Evolutionary conservation across 163 green algal species (phyloP).

Genomic region (Coccomyxa subellipsoidea): DNA sequence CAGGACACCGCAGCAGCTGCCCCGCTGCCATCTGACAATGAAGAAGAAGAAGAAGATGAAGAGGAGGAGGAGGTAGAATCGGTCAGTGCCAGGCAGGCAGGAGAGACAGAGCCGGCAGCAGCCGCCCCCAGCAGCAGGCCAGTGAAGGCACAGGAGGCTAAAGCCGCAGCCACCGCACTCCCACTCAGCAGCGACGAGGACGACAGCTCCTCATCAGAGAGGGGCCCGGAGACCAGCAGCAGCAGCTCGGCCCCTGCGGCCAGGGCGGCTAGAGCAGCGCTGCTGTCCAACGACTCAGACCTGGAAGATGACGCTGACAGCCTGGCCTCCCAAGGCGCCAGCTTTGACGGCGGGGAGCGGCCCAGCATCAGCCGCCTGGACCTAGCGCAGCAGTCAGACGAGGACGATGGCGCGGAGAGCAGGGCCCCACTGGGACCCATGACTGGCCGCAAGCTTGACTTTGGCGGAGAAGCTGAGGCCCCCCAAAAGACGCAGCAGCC

Average conservation of each 20-base stretch:
- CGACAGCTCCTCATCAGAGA: background rate
- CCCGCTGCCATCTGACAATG: too few species aligned
- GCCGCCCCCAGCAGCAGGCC: background rate
- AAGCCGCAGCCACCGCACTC: background rate
- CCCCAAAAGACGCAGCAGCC: too few species aligned
- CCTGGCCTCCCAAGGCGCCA: background rate
- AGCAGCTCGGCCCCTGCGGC: background rate
- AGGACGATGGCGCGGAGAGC: background rate
- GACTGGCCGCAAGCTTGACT: background rate
- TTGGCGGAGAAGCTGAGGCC: too few species aligned
- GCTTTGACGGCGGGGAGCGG: background rate
- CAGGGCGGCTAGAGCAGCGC: background rate
- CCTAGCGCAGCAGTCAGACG: background rate
- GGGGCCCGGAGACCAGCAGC: background rate
- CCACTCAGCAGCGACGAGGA: background rate
- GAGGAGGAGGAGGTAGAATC: background rate
- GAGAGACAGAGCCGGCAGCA: background rate
- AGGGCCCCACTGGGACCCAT: background rate
- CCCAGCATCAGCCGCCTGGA: background rate
- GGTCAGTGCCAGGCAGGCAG: too few species aligned
- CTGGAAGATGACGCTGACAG: background rate
- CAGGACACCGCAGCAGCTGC: too few species aligned
- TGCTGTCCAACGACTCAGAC: background rate
- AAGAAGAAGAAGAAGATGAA: too few species aligned
- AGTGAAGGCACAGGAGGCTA: background rate